Evolutionary conservation across 169 alveolate species (phyloP).

Genomic region (Pseudocohnilembus persalinus): DNA sequence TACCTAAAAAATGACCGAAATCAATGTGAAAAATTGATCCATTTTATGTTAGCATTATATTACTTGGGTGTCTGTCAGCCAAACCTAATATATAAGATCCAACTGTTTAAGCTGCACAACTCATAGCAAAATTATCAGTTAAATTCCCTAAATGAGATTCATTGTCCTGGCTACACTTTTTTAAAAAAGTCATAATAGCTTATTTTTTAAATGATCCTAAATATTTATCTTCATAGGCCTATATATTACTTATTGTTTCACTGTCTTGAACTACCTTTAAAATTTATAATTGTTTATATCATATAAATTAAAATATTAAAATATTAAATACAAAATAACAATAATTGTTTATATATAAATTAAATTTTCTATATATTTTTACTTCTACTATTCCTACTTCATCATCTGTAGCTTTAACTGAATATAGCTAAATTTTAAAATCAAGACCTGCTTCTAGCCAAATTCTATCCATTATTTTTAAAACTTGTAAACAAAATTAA

Average conservation of each 20-base stretch:
- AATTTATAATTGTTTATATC: too few relatives aligned
- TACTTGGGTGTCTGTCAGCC: conserved; percentile 88
- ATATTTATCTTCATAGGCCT: conserved; percentile 59
- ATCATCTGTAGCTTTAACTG: conserved; percentile 71
- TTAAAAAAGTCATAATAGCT: conserved; percentile 58
- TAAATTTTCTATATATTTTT: too few relatives aligned
- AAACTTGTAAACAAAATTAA: conserved; percentile 70
- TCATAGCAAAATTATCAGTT: conserved; percentile 57
- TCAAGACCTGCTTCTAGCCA: conserved; percentile 70
- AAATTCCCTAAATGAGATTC: conserved; percentile 26
- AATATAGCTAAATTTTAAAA: conserved; percentile 67
- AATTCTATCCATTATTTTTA: conserved; percentile 79
- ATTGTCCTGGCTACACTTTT: conserved; percentile 21
- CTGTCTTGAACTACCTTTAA: conserved; percentile 55
- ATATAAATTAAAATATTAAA: too few relatives aligned
- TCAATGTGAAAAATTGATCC: conserved; percentile 88
- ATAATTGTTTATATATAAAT: too few relatives aligned
- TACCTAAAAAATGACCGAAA: conserved; percentile 88
- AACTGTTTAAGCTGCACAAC: conserved; percentile 79
- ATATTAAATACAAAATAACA: too few relatives aligned
- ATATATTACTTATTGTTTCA: conserved; percentile 61
- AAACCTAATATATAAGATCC: conserved; percentile 76
- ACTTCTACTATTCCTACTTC: conserved; percentile 78
- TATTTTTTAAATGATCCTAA: conserved; percentile 67
- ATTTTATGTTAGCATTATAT: conserved; percentile 81